Evolutionary conservation across 306 rosid genomes (phyloP).

Genomic region (Begonia peltatifolia): DNA sequence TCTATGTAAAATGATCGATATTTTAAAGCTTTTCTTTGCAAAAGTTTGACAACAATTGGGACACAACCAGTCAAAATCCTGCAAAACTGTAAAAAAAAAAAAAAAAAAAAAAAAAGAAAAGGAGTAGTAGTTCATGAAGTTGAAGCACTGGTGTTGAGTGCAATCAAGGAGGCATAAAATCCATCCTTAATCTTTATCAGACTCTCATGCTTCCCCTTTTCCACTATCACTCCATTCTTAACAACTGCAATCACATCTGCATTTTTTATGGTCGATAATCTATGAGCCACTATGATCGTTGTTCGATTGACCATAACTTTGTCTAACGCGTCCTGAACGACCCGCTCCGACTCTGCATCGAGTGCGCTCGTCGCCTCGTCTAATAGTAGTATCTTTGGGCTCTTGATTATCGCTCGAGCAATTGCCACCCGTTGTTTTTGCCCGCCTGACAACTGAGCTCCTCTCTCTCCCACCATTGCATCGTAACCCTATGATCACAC

Average conservation of each 20-base stretch:
- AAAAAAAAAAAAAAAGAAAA: too few species aligned
- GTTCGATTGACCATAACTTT: slow-evolving; percentile 41
- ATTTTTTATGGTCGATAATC: slow-evolving; percentile 42
- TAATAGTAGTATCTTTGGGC: slow-evolving; percentile 43
- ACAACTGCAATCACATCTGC: slow-evolving; percentile 56
- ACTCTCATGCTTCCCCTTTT: slow-evolving; percentile 18
- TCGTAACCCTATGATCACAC: slow-evolving; percentile 37
- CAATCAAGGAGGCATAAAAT: slow-evolving; percentile 18
- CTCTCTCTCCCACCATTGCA: slow-evolving; percentile 41
- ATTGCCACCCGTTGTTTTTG: slow-evolving; percentile 63
- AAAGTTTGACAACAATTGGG: too few species aligned
- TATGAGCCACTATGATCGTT: slow-evolving; percentile 56
- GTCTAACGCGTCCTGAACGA: slow-evolving; percentile 62
- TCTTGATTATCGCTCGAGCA: slow-evolving; percentile 48
- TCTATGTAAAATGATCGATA: too few species aligned
- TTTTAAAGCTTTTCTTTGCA: too few species aligned
- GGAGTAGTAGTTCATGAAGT: slow-evolving; percentile 2
- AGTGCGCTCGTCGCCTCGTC: slow-evolving; percentile 77
- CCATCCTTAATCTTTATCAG: slow-evolving; percentile 16
- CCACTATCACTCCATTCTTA: slow-evolving; percentile 41
- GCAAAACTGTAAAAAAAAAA: not conserved
- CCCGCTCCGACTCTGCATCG: slow-evolving; percentile 64
- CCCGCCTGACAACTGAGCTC: slow-evolving; percentile 47
- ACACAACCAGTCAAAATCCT: too few species aligned
- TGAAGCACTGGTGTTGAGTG: slow-evolving; percentile 19